Conservation (phyloP, 257 asterid species). For the Fraxinus anomala region DNA sequence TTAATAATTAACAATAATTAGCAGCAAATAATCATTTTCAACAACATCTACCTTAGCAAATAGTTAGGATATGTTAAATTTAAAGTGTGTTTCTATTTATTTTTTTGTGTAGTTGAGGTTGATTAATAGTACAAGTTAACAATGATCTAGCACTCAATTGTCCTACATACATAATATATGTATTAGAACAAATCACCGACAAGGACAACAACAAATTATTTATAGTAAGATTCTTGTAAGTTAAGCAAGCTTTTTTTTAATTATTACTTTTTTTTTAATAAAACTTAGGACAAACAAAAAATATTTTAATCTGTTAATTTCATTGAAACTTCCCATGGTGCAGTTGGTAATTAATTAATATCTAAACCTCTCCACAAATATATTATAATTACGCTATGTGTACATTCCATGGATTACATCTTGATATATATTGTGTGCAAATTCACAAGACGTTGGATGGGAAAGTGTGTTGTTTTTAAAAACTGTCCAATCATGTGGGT, state of each 20-base stretch:
- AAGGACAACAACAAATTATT: neutral
- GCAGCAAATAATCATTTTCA: neutral
- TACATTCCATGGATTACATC: too few species aligned
- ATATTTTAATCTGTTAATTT: neutral
- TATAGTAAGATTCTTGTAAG: neutral
- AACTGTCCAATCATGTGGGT: too few species aligned
- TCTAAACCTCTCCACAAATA: neutral
- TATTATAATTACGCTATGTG: too few species aligned
- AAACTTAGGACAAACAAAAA: neutral
- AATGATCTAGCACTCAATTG: neutral
- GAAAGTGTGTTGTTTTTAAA: too few species aligned
- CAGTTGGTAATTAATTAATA: neutral
- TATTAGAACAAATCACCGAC: too few species aligned
- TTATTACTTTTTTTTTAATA: neutral
- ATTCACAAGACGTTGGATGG: too few species aligned
- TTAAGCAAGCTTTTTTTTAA: neutral
- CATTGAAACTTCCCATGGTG: neutral
- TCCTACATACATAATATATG: too few species aligned
- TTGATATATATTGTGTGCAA: too few species aligned
- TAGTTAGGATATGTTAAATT: neutral
- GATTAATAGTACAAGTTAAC: neutral
- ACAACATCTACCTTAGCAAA: neutral
- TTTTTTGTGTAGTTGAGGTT: neutral
- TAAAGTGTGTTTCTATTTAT: neutral
- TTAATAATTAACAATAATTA: neutral